Base-by-base conservation (phyloP, 352 stramenopile species). In the Phytophthora idaei region DNA sequence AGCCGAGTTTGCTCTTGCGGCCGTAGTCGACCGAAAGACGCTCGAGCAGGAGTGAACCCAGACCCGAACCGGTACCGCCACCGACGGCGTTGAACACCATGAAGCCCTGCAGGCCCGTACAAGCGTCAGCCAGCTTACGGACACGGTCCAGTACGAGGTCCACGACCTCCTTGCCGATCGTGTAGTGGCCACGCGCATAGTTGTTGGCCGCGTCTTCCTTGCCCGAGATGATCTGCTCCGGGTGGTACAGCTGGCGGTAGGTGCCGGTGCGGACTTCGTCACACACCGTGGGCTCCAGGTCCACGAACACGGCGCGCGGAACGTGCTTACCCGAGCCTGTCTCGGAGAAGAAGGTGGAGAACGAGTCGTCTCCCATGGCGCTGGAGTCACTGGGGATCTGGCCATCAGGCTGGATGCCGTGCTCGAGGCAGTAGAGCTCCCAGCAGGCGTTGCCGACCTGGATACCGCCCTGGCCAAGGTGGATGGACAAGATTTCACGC, bases 171-270 rank as follows among this genome's bases (percentile, higher is more conserved):
- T 99, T 97, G 51, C 91, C 84, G 69, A 94, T 93, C 41, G 85
- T 96, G 80, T 95, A 96, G 81, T 98, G 94, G 63, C 95, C 95
- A 78, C 93, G 93, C 55, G 95, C 95, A 45, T 89, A 91, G 76
- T 92, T 96, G 82, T 96, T 97, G 32, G 86, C 88, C 1, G 94
- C 95, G 74, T 98, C 94, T 74, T 99, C 96, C 85, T 99, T 99
- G 78, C 97, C 97, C 58, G 88, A 97, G 76, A 99, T 98, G 76
- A 99, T 97, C 77, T 99, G 95, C 71, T 99, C 97, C 7, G 97
- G 97, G 75, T 99, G 96, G 83, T 98, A 99, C 25, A 99, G 77
- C 73, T 98, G 90, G 60, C 92, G 79, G 87, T 98, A 99, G n/a
- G 93, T 96, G 65, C 97, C 97, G 48, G 85, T 92, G 70, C 96